Evolutionary conservation across 129 eudicot species (phyloP).

Genomic region (Calendula officinalis): DNA sequence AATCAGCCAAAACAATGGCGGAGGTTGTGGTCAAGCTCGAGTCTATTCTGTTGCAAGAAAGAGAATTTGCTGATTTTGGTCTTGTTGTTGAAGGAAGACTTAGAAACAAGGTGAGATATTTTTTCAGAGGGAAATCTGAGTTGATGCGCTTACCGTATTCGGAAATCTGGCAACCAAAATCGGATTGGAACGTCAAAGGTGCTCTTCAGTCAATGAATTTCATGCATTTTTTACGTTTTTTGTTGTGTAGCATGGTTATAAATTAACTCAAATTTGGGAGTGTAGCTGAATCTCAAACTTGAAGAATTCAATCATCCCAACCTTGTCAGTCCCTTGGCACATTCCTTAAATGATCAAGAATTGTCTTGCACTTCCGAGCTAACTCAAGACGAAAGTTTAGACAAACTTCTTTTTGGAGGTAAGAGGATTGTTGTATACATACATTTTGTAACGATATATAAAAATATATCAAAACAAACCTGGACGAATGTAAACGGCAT

Average conservation of each 20-base stretch:
- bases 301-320: conserved; percentile 20
- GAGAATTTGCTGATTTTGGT: neutral
- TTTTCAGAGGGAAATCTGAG: conserved; percentile 6
- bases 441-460: too few species aligned
- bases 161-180: too few species aligned
- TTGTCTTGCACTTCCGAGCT: conserved; percentile 10
- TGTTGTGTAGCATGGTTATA: too few species aligned
- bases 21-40: conserved; percentile 39
- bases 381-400: conserved; percentile 2
- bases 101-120: conserved; percentile 10
- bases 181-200: too few species aligned
- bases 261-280: too few species aligned
- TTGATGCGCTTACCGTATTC: neutral
- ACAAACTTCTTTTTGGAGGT: conserved; percentile 22
- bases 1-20: conserved; percentile 31
- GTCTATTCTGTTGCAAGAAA: conserved; percentile 22
- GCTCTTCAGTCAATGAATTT: too few species aligned
- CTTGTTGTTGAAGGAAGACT: conserved; percentile 17
- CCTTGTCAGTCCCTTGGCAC: conserved; percentile 22
- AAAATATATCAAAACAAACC: too few species aligned
- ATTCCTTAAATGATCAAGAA: neutral
- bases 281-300: conserved; percentile 26
- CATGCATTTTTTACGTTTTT: too few species aligned
- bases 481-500: too few species aligned
- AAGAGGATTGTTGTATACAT: too few species aligned